Evolutionary conservation across 176 grass and related monocot genomes (phyloP), one percentile per base, ranked within the genome.

Genomic region (Paspalum notatum): DNA sequence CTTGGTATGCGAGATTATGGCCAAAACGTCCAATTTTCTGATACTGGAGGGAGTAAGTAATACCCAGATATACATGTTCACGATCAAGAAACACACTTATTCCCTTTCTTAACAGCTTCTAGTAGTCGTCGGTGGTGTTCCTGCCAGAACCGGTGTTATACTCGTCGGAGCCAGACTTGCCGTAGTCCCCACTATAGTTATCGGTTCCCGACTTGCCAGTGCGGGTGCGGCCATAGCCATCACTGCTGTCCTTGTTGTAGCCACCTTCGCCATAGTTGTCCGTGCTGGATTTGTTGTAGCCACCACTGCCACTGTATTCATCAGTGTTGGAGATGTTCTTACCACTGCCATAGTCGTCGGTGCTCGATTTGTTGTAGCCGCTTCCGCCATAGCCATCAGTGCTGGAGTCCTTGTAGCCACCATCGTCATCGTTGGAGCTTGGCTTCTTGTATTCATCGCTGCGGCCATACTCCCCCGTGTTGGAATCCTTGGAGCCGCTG

Each of bases 141-240:
- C 79, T 61, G 62, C 61, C 71, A 47, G 37, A 64, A 22, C 58
- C 3, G 21, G 38, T 57, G 12, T 21, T 16, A 10, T 62, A 82
- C 80, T 75, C 81, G 20, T 66, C 48, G 46, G 80, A 20, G 46
- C 47, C 46, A 12, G 80, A 74, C 46, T 32, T 32, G 32, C 32
- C 32, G 32, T 32, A 32, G 32, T 32, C 32, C 32, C 32, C 32
- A 32, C 32, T 32, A 3, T 32, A 32, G 32, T 3, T 3, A 32
- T 32, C 32, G 32, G 32, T 32, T 32, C 32, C 32, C 32, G 32
- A 32, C 32, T 32, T 32, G 32, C 32, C 32, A 32, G 32, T 32
- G 32, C 32, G 32, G 32, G 32, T 32, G 32, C 32, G 32, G 32
- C 32, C 32, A 32, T 32, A 32, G 32, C 3, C 32, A 32, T 32